Percentiles rank a stretch among this genome's conserved stretches.
These are phyloP conservation scores for Phytophthora agathidicida DNA, from an alignment of 352 stramenopile genomes.

Conservation along the genomic window DNA sequence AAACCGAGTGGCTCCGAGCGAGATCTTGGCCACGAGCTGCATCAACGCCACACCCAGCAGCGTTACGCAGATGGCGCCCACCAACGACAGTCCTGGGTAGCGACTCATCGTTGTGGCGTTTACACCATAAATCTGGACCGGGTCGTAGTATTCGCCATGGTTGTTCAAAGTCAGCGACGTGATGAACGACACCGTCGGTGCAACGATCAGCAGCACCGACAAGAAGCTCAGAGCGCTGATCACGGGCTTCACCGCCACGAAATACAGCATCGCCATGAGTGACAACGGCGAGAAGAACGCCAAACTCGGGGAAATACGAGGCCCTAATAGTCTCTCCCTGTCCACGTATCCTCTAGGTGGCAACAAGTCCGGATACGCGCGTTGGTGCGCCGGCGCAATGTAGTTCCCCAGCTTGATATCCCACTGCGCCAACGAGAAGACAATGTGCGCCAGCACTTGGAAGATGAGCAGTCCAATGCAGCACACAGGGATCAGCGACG, in stretches of 20 bases:
- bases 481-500: conserved; percentile 62
- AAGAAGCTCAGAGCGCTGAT: conserved; percentile 47
- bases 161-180: conserved; percentile 17
- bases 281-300: conserved; percentile 64
- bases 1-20: conserved; percentile 43
- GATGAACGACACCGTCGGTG: conserved; percentile 35
- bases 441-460: conserved; percentile 59
- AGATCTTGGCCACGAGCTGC: conserved; percentile 53
- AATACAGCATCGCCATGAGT: conserved; percentile 75
- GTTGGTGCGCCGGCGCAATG: conserved; percentile 37
- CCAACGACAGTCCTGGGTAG: conserved; percentile 29
- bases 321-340: conserved; percentile 26
- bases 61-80: conserved; percentile 36
- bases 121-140: conserved; percentile 33
- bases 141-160: conserved; percentile 14
- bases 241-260: conserved; percentile 59
- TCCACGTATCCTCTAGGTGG: conserved; percentile 19
- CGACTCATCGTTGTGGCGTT: conserved; percentile 19
- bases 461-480: conserved; percentile 74
- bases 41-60: conserved; percentile 61
- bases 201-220: conserved; percentile 38
- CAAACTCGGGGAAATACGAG: conserved; percentile 53
- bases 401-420: conserved; percentile 60
- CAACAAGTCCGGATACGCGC: conserved; percentile 43
- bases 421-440: conserved; percentile 57